Conservation (phyloP, 106 monocot genomes). For the Platanthera zijinensis region DNA sequence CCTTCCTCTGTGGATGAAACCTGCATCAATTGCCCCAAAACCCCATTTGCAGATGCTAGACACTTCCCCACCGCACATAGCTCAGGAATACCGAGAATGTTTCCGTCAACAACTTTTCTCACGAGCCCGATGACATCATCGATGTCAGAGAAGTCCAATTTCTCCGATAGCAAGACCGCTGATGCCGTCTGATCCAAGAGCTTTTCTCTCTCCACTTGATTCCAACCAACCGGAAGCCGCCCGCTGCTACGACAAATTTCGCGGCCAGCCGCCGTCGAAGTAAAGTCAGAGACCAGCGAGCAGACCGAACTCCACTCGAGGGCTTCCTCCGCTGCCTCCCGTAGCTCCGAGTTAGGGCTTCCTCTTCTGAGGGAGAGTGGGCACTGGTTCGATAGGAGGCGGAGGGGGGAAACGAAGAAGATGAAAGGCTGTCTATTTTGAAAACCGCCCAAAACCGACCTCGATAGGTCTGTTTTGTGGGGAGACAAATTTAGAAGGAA, state of each 20-base stretch:
- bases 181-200: conserved; percentile 65
- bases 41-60: conserved; percentile 31
- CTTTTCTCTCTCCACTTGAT: conserved; percentile 49
- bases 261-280: conserved; percentile 42
- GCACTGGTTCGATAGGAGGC: too few species aligned
- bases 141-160: conserved; percentile 51
- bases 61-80: conserved; percentile 57
- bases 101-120: conserved; percentile 26
- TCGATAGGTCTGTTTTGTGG: too few species aligned
- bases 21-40: conserved; percentile 45
- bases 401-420: too few species aligned
- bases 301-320: conserved; percentile 72
- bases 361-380: conserved; percentile 3
- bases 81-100: conserved; percentile 41
- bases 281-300: conserved; percentile 43
- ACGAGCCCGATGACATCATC: conserved; percentile 51
- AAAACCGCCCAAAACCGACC: too few species aligned
- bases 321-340: conserved; percentile 40
- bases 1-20: conserved; percentile 8
- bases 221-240: conserved; percentile 31
- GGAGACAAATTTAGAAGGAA: too few species aligned
- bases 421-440: too few species aligned
- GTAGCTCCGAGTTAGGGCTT: conserved; percentile 24
- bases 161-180: conserved; percentile 25
- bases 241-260: conserved; percentile 23